Evolutionary conservation across 345 rosid genomes (phyloP).

Genomic region (Acer negundo): DNA sequence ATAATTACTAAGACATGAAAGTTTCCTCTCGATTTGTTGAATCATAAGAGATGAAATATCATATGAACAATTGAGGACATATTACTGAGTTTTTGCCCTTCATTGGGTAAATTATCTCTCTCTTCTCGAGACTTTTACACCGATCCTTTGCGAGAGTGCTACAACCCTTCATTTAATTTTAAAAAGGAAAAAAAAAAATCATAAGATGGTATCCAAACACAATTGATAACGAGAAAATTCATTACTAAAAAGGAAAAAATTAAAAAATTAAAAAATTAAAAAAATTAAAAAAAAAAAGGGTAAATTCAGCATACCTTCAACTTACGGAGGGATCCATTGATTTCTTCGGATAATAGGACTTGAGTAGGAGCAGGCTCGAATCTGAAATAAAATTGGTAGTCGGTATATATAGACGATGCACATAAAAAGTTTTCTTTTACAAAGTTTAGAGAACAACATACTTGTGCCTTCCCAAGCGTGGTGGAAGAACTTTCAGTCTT

Average conservation of each 20-base stretch:
- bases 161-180: conserved; percentile 55
- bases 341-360: conserved; percentile 87
- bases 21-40: not conserved
- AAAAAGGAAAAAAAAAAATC: not conserved
- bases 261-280: too few species aligned
- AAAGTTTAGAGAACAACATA: conserved; percentile 31
- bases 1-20: not conserved
- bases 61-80: not conserved
- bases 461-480: conserved; percentile 96
- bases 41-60: not conserved
- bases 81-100: conserved; percentile 63
- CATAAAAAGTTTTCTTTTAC: not conserved
- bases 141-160: conserved; percentile 83
- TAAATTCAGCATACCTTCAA: conserved; percentile 51
- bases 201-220: not conserved
- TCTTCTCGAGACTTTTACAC: conserved; percentile 85
- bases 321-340: conserved; percentile 87
- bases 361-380: conserved; percentile 84
- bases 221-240: not conserved
- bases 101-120: conserved; percentile 78
- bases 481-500: conserved; percentile 70
- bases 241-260: conserved; percentile 1
- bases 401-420: not conserved
- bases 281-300: too few species aligned
- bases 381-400: conserved; percentile 33